A percentile compares a stretch with the other conserved stretches of the same genome.
These are phyloP conservation scores for Rhinocladiella similis DNA, from an alignment of 2,329 filamentous ascomycete genomes.

Conservation along the genomic window DNA sequence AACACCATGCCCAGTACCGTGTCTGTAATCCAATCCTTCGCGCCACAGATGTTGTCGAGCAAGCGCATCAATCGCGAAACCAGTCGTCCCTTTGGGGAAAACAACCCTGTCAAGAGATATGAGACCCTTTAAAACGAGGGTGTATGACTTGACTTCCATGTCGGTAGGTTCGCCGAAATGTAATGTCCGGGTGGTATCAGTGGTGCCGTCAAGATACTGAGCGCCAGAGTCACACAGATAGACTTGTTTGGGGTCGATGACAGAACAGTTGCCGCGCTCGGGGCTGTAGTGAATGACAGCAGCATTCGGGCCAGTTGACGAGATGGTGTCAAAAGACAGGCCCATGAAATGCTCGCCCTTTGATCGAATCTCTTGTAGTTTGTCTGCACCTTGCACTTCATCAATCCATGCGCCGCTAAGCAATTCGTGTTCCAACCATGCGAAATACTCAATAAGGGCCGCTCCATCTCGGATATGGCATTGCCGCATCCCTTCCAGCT, in stretches of 20 bases:
- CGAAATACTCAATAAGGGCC: conserved; percentile 87
- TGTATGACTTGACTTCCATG: conserved; percentile 86
- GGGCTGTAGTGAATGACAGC: conserved; percentile 96
- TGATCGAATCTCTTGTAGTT: conserved; percentile 66
- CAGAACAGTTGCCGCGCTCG: conserved; percentile 75
- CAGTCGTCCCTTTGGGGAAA: conserved; percentile 93
- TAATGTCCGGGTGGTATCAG: conserved; percentile 88
- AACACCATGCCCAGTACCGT: conserved; percentile 94
- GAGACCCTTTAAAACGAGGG: conserved; percentile 89
- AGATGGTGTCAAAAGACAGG: conserved; percentile 93
- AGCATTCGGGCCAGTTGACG: conserved; percentile 87
- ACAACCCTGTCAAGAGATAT: conserved; percentile 83
- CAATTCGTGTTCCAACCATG: conserved; percentile 92
- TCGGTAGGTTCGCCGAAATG: conserved; percentile 85
- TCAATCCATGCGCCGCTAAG: conserved; percentile 73
- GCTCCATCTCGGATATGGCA: conserved; percentile 94
- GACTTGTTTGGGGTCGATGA: conserved; percentile 79
- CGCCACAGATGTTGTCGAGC: conserved; percentile 93
- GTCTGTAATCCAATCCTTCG: conserved; percentile 88
- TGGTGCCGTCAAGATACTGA: conserved; percentile 95
- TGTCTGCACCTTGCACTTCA: conserved; percentile 89
- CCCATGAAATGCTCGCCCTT: conserved; percentile 77
- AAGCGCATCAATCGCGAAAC: conserved; percentile 84
- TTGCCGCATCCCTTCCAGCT: conserved; percentile 87
- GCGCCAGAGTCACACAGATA: conserved; percentile 97